Evolutionary conservation across 345 rosid species (phyloP), one percentile per base, ranked within the genome.

Genomic region (Eucalyptus caleyi): DNA sequence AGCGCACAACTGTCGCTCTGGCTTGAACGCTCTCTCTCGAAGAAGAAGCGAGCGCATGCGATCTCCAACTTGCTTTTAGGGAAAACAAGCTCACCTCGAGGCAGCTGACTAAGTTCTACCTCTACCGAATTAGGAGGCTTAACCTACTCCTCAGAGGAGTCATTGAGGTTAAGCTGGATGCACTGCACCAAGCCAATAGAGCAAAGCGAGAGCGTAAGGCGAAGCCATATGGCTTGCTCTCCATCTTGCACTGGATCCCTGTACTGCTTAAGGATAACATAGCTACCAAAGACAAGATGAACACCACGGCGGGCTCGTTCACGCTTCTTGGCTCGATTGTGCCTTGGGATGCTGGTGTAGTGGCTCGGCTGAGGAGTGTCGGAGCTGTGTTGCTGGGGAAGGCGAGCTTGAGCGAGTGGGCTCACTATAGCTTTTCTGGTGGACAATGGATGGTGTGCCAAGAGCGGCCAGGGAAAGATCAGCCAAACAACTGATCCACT

Each of bases 391-490:
- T 97, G 60, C 92, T 95, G 59, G 97, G 98, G 37, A 97, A 96
- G 92, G 96, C 97, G 34, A 96, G 98, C 92, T 60, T 95, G 92
- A 96, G 93, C 21, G 96, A 96, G 67, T 94, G 98, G 99, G 92
- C 95, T 87, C 0, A 59, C 90, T 94, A 93, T 32, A 86, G 97
- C 67, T 88, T 92, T 19, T 1, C 4, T 6, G 40, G 9, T 2
- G 86, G 91, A 94, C 9, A 49, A 5, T 88, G 98, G 95, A 37
- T 96, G 94, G 90, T 88, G 95, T 69, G 95, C 93, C 6, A 93
- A 95, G 93, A 89, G 93, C 30, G 97, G 96, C 65, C 94, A 92
- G 60, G 98, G 98, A 82, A 95, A 93, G 97, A 96, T 94, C 45
- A 89, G 86, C 32, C 42, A 16, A 67, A 67, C 80, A 67, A 67